A percentile compares a stretch with the other conserved stretches of the same genome.
phyloP scores from a whole-genome alignment of 495 filamentous ascomycete genomes.

The Lophiostoma macrostomum region DNA sequence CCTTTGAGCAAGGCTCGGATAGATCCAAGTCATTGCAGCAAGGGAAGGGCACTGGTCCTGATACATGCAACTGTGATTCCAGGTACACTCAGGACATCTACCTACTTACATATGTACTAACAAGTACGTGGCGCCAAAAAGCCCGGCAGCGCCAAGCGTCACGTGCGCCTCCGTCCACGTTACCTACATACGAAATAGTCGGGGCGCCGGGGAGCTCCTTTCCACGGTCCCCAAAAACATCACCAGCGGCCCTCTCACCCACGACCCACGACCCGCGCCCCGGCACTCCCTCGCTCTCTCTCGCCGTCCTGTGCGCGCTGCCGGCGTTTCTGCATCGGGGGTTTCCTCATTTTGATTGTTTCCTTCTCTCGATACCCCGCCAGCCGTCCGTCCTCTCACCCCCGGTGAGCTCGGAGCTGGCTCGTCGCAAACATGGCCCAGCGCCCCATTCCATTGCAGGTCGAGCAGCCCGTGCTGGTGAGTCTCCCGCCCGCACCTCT shows the following conservation, averaged over 20 bases:
- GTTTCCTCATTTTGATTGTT: slow-evolving; percentile 25
- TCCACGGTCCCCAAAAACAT: slow-evolving; percentile 25
- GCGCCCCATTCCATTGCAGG: slow-evolving; percentile 26
- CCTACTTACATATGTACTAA: too few species aligned
- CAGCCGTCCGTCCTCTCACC: slow-evolving; percentile 8
- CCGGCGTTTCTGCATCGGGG: slow-evolving; percentile 28
- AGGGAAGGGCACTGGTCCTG: too few species aligned
- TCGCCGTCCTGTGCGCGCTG: slow-evolving; percentile 27
- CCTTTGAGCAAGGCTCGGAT: too few species aligned
- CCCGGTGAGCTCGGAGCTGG: slow-evolving; percentile 31
- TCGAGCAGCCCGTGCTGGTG: slow-evolving; percentile 27
- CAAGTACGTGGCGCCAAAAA: too few species aligned
- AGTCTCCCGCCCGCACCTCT: neutral
- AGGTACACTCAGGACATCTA: too few species aligned
- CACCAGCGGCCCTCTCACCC: slow-evolving; percentile 13
- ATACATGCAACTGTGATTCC: too few species aligned
- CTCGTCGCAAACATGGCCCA: slow-evolving; percentile 35
- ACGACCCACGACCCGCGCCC: slow-evolving; percentile 4
- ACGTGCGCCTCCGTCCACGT: too few species aligned
- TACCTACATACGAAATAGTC: slow-evolving; percentile 9
- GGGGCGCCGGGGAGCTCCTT: slow-evolving; percentile 18
- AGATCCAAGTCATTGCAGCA: too few species aligned
- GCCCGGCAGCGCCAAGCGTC: too few species aligned
- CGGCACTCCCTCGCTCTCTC: slow-evolving; percentile 26
- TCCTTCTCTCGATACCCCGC: slow-evolving; percentile 21